phyloP scores from a whole-genome alignment of 768 basidiomycete genomes.

The Leccinum barrowsii region DNA sequence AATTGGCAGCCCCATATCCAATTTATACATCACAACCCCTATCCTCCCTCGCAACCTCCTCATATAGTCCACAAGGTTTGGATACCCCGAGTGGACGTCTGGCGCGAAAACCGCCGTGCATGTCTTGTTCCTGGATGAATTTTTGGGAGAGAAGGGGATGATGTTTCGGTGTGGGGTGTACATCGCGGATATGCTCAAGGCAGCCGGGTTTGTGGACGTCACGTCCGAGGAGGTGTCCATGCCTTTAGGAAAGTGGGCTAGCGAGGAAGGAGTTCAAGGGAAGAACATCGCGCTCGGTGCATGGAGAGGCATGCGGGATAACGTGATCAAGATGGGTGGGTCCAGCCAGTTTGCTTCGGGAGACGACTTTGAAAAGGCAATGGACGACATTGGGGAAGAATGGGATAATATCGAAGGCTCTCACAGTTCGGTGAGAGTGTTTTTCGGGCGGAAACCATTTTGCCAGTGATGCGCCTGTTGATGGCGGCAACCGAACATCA shows the following conservation, averaged over 20 bases:
- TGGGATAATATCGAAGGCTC: slow-evolving; percentile 24
- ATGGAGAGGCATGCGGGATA: slow-evolving; percentile 23
- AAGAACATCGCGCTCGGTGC: slow-evolving; percentile 15
- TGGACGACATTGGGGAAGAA: slow-evolving; percentile 21
- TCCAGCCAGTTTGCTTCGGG: slow-evolving; percentile 12
- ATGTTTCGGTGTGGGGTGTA: slow-evolving; percentile 8
- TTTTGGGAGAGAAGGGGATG: slow-evolving; percentile 10
- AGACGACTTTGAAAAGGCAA: slow-evolving; percentile 17
- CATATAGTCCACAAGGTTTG: too few relatives aligned
- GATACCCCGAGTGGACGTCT: slow-evolving; percentile 11
- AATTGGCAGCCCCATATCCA: too few relatives aligned
- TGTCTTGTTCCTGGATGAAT: slow-evolving; percentile 9
- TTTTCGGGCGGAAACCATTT: slow-evolving; percentile 16
- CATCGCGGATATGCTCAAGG: slow-evolving; percentile 19
- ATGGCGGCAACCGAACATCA: background rate
- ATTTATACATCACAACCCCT: too few relatives aligned
- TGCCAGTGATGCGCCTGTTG: background rate
- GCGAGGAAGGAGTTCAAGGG: slow-evolving; percentile 18
- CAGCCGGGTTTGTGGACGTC: slow-evolving; percentile 17
- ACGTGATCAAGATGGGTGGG: slow-evolving; percentile 18
- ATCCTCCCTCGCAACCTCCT: too few relatives aligned
- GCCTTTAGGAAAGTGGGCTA: slow-evolving; percentile 25
- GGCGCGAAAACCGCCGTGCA: slow-evolving; percentile 12
- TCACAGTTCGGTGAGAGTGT: background rate
- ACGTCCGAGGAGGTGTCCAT: slow-evolving; percentile 15